These are phyloP conservation scores for Chytriomyces sp. DNA, from an alignment of 192 early-diverging fungal species.

Conservation along the genomic window DNA sequence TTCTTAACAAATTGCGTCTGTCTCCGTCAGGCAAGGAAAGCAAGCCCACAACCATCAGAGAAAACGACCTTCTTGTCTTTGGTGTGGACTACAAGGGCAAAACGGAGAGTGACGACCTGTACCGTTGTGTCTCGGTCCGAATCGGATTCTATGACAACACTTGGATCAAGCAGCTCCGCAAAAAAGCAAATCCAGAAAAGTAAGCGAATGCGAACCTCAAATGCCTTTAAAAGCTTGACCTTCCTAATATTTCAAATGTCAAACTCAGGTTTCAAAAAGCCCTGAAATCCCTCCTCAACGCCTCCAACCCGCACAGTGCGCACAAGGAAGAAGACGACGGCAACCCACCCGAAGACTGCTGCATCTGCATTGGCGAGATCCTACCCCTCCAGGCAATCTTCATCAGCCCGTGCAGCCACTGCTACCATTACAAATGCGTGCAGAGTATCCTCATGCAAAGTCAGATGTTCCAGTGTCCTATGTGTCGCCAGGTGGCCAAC, in stretches of 20 bases:
- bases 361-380: conserved; percentile 60
- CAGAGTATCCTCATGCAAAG: conserved; percentile 45
- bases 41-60: conserved; percentile 71
- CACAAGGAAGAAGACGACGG: conserved; percentile 29
- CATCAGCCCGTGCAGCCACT: conserved; percentile 66
- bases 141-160: conserved; percentile 57
- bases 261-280: conserved; percentile 49
- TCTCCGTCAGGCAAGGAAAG: conserved; percentile 85
- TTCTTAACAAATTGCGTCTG: conserved; percentile 92
- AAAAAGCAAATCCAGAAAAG: conserved; percentile 59
- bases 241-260: too few relatives aligned
- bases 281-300: conserved; percentile 54
- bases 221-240: too few relatives aligned
- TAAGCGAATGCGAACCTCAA: too few relatives aligned
- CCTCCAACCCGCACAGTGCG: conserved; percentile 52
- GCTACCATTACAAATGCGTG: conserved; percentile 67
- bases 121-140: conserved; percentile 48
- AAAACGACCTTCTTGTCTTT: conserved; percentile 61
- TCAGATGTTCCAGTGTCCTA: conserved; percentile 65
- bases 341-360: conserved; percentile 53
- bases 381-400: conserved; percentile 65
- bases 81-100: conserved; percentile 65
- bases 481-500: conserved; percentile 67
- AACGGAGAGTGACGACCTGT: conserved; percentile 57
- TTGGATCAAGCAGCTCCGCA: conserved; percentile 46